phyloP scores from a whole-genome alignment of 108 stramenopile genomes.

The Pinguiococcus pyrenoidosus region DNA sequence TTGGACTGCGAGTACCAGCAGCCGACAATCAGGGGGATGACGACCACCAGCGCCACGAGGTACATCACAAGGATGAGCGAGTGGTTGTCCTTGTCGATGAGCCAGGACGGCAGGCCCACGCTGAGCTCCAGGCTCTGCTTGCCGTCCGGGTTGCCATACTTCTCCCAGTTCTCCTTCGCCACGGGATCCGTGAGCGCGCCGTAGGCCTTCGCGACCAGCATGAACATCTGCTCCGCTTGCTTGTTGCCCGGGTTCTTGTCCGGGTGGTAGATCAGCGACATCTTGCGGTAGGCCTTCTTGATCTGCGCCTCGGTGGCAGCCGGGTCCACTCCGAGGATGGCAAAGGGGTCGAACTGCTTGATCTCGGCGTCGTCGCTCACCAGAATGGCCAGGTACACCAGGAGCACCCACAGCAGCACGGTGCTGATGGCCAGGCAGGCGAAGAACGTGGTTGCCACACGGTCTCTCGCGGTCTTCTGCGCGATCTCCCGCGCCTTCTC shows the following conservation, averaged over 20 bases:
- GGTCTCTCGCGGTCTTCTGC: background rate
- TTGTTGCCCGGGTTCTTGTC: conserved; percentile 43
- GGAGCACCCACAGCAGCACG: background rate
- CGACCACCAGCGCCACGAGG: conserved; percentile 84
- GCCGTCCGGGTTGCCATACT: conserved; percentile 68
- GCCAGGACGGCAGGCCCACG: conserved; percentile 84
- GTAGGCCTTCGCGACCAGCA: conserved; percentile 35
- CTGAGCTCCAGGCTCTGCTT: conserved; percentile 89
- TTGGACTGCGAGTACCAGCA: conserved; percentile 81
- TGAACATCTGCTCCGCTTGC: conserved; percentile 40
- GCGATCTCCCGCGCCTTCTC: conserved; percentile 2
- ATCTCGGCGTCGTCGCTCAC: conserved; percentile 24
- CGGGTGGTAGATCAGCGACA: conserved; percentile 34
- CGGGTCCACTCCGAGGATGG: conserved; percentile 28
- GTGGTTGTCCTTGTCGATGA: conserved; percentile 71
- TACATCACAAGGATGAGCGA: conserved; percentile 81
- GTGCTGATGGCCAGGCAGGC: background rate
- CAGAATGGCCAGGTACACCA: conserved; percentile 14
- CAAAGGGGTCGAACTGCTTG: conserved; percentile 29
- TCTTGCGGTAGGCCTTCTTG: conserved; percentile 31
- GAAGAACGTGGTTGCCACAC: background rate
- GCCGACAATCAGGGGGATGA: conserved; percentile 77
- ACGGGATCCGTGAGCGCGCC: conserved; percentile 31
- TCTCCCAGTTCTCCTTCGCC: conserved; percentile 36
- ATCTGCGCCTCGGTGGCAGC: conserved; percentile 7